Evolutionary conservation across 139 green algal genomes (phyloP), one percentile per base, ranked within the genome.

Genomic region (Chlorella vulgaris): DNA sequence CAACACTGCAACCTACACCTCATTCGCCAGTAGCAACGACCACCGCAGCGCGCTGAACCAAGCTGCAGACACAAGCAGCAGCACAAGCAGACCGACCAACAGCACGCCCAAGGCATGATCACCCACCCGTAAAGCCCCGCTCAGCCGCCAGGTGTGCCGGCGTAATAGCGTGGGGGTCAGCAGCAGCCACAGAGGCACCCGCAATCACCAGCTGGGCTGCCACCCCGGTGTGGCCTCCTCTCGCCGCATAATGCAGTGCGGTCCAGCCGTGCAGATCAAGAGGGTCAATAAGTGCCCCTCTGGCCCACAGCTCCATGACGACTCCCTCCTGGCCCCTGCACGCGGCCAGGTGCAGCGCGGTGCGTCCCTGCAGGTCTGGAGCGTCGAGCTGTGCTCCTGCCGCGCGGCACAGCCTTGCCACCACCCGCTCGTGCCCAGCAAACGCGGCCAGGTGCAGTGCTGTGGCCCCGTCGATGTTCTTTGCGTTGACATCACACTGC

Each of bases 221-320:
- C 51, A 91, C 88, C 35, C 78, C 83, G 1, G 61, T 50, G 70
- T 87, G 84, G 2, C 88, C 88, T 22, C 50, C 71, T 7, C 87
- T 68, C 6, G 86, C 80, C 15, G 88, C 88, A 68, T 88, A 89
- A 80, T 91, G 88, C 42, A 91, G 82, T 0, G 88, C 75, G 73
- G 78, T 88, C 86, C 84, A 89, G 26, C 82, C 83, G 40, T 85
- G 53, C 24, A 80, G 39, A 53, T 90, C 86, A 15, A 33, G 40
- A 15, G 68, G 40, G 31, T 90, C 81, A 2, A 90, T 76, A 39
- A 31, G 35, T 1, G 61, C 73, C 0, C 81, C 67, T 3, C 66
- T 62, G 1, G 81, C 78, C 84, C 86, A 90, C 22, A 90, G 81
- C 74, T 90, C 78, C 71, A 83, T 63, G 28, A 89, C 83, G 7